These are phyloP conservation scores for Mycotypha africana DNA, from an alignment of 371 early-diverging fungal species.

Conservation along the genomic window DNA sequence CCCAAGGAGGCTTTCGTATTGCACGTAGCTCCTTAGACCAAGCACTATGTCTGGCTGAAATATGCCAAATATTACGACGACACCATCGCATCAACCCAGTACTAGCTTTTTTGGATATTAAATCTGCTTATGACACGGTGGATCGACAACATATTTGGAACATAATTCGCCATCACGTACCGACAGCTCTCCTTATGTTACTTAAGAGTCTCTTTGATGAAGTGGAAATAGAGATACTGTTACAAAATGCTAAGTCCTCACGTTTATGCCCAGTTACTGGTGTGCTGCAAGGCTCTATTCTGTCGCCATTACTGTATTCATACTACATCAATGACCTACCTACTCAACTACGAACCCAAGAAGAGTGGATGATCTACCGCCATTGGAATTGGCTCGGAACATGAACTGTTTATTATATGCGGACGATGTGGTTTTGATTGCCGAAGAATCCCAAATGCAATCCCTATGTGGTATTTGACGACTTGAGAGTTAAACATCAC, in stretches of 20 bases:
- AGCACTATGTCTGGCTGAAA: constrained; percentile 9
- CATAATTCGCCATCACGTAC: not conserved
- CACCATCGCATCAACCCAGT: no score
- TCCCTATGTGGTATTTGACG: no score
- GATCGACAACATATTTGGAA: constrained; percentile 10
- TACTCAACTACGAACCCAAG: no score
- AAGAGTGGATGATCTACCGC: no score
- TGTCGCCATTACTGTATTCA: no score
- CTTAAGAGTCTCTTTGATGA: constrained; percentile 10
- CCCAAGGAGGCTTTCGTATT: constrained; percentile 16
- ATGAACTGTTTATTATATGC: no score
- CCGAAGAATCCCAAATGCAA: no score
- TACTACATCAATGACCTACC: no score
- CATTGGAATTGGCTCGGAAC: no score
- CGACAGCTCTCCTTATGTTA: not conserved
- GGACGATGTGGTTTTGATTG: no score
- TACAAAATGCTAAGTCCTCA: not conserved
- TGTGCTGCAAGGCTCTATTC: no score
- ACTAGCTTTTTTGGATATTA: constrained; percentile 15
- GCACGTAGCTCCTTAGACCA: constrained; percentile 5
- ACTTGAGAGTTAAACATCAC: no score
- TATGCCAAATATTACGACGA: not conserved
- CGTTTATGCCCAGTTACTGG: constrained; percentile 12
- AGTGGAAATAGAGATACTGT: constrained; percentile 3
- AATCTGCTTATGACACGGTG: constrained; percentile 19